These are phyloP conservation scores for Rubroshorea leprosula DNA, from an alignment of 345 rosid genomes.

Conservation along the genomic window DNA sequence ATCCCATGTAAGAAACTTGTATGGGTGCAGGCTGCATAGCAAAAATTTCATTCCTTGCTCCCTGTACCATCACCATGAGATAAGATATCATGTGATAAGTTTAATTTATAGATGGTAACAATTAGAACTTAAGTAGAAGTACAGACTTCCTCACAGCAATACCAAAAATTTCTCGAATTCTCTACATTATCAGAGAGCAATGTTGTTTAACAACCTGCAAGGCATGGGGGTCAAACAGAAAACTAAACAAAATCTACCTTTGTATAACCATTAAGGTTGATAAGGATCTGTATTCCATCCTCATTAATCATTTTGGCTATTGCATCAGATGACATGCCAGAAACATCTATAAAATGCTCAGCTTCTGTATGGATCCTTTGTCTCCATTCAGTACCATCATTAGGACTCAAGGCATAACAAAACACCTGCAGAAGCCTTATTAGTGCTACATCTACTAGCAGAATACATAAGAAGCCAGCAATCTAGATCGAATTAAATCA, in stretches of 20 bases:
- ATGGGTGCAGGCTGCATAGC: constrained; percentile 98
- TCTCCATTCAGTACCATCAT: constrained; percentile 97
- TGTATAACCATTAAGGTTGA: constrained; percentile 95
- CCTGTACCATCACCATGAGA: constrained; percentile 39
- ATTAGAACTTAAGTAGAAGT: too few relatives aligned
- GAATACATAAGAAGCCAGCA: background rate
- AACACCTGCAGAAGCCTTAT: constrained; percentile 49
- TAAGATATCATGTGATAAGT: too few relatives aligned
- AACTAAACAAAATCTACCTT: constrained; percentile 39
- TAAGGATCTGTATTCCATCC: constrained; percentile 80
- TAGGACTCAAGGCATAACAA: constrained; percentile 92
- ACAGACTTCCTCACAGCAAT: background rate
- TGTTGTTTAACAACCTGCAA: background rate
- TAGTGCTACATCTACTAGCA: constrained; percentile 13
- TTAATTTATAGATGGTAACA: background rate
- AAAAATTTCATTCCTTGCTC: constrained; percentile 96
- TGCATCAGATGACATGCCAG: constrained; percentile 79
- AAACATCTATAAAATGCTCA: constrained; percentile 89
- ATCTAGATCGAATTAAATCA: background rate
- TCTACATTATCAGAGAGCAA: background rate
- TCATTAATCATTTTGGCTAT: constrained; percentile 81
- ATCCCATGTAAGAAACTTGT: constrained; percentile 98
- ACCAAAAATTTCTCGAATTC: background rate
- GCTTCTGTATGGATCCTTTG: constrained; percentile 83
- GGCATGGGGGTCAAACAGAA: background rate